Evolutionary conservation across 148 eudicot species (phyloP).

Genomic region (Rhododendron vialii): DNA sequence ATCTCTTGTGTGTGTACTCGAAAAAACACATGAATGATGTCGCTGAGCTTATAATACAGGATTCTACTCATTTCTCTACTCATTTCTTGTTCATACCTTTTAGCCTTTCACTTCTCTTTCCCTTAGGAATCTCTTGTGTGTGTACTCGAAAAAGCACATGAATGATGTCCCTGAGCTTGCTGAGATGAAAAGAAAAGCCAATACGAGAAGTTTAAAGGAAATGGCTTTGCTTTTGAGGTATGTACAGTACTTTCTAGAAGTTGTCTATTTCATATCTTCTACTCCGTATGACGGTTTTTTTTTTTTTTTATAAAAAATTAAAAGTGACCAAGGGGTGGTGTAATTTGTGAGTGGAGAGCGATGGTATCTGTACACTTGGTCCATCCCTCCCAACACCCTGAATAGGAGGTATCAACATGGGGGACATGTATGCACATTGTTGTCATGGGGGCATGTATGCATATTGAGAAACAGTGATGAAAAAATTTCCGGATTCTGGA

Average conservation of each 20-base stretch:
- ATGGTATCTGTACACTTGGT: neutral
- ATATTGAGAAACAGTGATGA: neutral
- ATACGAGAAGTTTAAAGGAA: slow-evolving; percentile 93
- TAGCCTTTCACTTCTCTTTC: slow-evolving; percentile 8
- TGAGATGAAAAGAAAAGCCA: slow-evolving; percentile 86
- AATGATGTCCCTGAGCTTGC: slow-evolving; percentile 79
- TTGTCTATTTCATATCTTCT: neutral
- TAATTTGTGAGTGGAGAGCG: neutral
- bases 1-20: slow-evolving; percentile 93
- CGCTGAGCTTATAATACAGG: slow-evolving; percentile 48
- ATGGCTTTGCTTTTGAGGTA: slow-evolving; percentile 77
- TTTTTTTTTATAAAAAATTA: neutral
- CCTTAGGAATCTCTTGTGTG: slow-evolving; percentile 87
- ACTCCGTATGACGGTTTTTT: neutral
- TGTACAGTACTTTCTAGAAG: slow-evolving; percentile 2
- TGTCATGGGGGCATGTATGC: neutral
- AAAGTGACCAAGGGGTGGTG: neutral
- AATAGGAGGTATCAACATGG: neutral
- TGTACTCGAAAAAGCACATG: slow-evolving; percentile 96
- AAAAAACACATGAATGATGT: slow-evolving; percentile 92
- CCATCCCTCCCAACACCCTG: neutral
- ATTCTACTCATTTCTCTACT: neutral
- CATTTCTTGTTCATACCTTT: neutral
- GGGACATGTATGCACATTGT: neutral
- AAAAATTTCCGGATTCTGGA: neutral